Percentiles rank a stretch among this genome's conserved stretches.
Evolutionary conservation across 2,329 filamentous ascomycete genomes (phyloP).

Genomic region (Herpotrichia juniperi): DNA sequence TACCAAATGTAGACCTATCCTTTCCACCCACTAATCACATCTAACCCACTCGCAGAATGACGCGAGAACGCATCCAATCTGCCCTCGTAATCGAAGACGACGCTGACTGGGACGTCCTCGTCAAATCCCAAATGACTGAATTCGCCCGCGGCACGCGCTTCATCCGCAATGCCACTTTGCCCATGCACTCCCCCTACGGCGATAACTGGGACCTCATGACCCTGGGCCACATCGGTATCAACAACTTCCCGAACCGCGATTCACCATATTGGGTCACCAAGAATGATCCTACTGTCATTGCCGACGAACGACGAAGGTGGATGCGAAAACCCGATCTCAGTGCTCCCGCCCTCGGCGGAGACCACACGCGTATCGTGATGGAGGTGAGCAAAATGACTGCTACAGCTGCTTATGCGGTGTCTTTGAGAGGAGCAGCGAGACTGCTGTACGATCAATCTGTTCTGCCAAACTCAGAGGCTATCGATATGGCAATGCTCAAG

Average conservation of each 20-base stretch:
- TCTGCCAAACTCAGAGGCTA: conserved; percentile 13
- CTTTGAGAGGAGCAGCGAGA: conserved; percentile 14
- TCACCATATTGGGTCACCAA: conserved; percentile 18
- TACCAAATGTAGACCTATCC: conserved; percentile 8
- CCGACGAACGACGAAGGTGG: conserved; percentile 6
- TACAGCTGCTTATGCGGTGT: conserved; percentile 12
- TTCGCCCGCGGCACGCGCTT: conserved; percentile 19
- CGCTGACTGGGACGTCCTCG: conserved; percentile 24
- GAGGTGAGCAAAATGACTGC: conserved; percentile 13
- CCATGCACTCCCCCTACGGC: conserved; percentile 33
- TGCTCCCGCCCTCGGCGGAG: conserved; percentile 5
- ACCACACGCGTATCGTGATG: conserved; percentile 14
- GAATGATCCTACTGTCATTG: conserved; percentile 20
- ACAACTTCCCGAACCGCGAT: conserved; percentile 14
- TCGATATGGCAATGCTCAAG: conserved; percentile 14
- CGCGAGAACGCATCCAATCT: conserved; percentile 15
- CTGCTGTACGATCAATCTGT: conserved; percentile 20
- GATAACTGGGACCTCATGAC: conserved; percentile 46
- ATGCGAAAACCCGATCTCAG: conserved; percentile 16
- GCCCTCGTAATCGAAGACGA: conserved; percentile 25
- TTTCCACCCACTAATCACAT: not conserved
- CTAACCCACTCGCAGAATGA: conserved; percentile 6
- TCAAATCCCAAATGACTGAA: conserved; percentile 23
- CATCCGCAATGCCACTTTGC: conserved; percentile 9
- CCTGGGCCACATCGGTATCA: conserved; percentile 42